Base-by-base conservation (phyloP, 768 basidiomycete genomes). In the Agaricus sinodeliciosus region DNA sequence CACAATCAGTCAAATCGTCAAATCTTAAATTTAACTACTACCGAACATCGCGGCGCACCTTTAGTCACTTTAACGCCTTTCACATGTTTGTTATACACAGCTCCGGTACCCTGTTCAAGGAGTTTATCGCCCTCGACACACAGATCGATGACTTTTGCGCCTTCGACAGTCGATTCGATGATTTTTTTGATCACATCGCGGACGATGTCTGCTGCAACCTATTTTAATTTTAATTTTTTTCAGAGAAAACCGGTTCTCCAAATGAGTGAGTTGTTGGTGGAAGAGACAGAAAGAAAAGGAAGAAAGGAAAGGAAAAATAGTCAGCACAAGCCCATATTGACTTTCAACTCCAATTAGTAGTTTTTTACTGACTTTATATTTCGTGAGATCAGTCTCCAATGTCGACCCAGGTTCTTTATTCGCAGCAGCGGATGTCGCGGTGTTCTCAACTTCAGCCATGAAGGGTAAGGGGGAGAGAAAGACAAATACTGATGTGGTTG, bases 121-220 rank as follows among this genome's bases (percentile, higher is more conserved):
- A 94, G 81, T 70, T 86, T 90, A 78, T 98, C 95, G 55, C 94
- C 95, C 72, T 93, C 88, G 49, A 86, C 68, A 67, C 93, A 96
- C 48, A 98, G 80, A 72, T 96, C 92, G 71, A 94, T 76, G 59
- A 89, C 68, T 71, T 89, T 91, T 60, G 90, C 88, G 27, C 91
- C 94, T 65, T 91, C 89, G 11, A 87, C 73, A 58, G 74, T 74
- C 54, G 85, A 76, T 43, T 80, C 82, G 60, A 96, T 76, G 62
- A 98, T 78, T 73, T 87, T 87, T 72, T 90, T 90, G 65, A 88
- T 80, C 54, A 89, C 91, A 60, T 81, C 77, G 61, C 88, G 80
- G 39, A 90, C 85, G 70, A 95, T 92, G 60, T 94, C 91, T 52
- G 90, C 92, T 18, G 95, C 93, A n/a, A 83, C 77, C 89, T 95